Evolutionary conservation across 2,329 filamentous ascomycete species (phyloP).

Genomic region (Ophiosphaerella herpotricha): DNA sequence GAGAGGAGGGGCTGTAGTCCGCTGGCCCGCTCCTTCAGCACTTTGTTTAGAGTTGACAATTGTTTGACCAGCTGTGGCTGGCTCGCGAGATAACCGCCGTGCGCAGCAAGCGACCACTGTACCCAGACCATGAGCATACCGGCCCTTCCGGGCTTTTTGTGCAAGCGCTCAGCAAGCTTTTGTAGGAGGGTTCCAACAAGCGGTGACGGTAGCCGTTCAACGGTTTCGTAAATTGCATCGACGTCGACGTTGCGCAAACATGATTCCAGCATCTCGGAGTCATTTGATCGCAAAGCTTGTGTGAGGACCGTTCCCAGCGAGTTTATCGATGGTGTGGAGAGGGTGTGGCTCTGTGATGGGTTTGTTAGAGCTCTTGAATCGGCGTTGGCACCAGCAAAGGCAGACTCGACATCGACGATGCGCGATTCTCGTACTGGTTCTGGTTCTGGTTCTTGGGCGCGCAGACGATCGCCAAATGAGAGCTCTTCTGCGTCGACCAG

Average conservation of each 20-base stretch:
- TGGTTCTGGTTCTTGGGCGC: conserved; percentile 60
- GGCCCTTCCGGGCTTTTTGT: conserved; percentile 84
- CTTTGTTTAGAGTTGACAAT: conserved; percentile 78
- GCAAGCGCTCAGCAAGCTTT: conserved; percentile 83
- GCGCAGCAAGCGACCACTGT: conserved; percentile 89
- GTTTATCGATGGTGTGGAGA: conserved; percentile 62
- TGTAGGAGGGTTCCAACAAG: conserved; percentile 79
- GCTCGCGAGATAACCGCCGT: conserved; percentile 86
- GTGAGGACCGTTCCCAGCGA: conserved; percentile 92
- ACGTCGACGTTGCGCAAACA: conserved; percentile 83
- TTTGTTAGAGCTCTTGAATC: conserved; percentile 53
- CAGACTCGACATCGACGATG: conserved; percentile 74
- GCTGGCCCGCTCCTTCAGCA: conserved; percentile 82
- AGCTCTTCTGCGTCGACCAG: conserved; percentile 59
- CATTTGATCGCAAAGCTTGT: conserved; percentile 90
- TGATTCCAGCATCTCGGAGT: conserved; percentile 85
- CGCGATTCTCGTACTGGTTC: conserved; percentile 31
- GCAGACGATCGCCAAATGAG: conserved; percentile 86
- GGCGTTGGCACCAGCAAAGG: conserved; percentile 51
- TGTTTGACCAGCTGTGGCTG: conserved; percentile 82
- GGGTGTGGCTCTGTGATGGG: conserved; percentile 49
- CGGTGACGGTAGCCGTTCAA: conserved; percentile 85
- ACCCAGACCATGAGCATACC: conserved; percentile 93
- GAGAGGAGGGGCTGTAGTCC: conserved; percentile 81
- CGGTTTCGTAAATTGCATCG: conserved; percentile 80